Percentiles rank a stretch among this genome's conserved stretches.
phyloP scores from a whole-genome alignment of 2,329 filamentous ascomycete species.

The Colletotrichum endophyticum region DNA sequence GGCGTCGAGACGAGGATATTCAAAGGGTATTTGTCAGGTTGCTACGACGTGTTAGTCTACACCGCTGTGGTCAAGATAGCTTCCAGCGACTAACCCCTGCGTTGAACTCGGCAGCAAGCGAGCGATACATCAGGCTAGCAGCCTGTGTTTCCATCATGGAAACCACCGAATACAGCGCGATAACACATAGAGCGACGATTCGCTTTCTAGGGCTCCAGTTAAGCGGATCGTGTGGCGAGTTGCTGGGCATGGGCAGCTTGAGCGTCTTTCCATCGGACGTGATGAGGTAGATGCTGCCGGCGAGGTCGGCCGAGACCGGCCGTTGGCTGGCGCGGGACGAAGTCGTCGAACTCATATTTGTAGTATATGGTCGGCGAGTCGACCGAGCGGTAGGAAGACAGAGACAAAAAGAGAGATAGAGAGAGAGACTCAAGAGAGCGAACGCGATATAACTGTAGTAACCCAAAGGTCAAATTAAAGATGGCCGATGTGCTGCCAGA shows the following conservation, averaged over 20 bases:
- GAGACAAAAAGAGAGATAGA: background rate
- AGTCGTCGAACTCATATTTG: background rate
- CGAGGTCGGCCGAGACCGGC: constrained; percentile 18
- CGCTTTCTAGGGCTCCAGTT: constrained; percentile 28
- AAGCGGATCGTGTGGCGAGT: constrained; percentile 31
- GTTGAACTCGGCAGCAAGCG: constrained; percentile 25
- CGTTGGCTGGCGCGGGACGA: background rate
- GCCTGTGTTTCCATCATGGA: constrained; percentile 26
- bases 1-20: constrained; percentile 11
- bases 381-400: background rate
- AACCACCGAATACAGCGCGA: constrained; percentile 24
- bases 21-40: background rate
- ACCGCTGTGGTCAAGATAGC: background rate
- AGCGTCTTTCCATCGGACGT: constrained; percentile 32
- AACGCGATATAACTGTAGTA: background rate
- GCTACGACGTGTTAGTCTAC: constrained; percentile 10
- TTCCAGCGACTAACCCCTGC: constrained; percentile 13
- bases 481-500: constrained; percentile 10
- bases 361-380: background rate
- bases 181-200: constrained; percentile 16
- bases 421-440: background rate
- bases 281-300: constrained; percentile 35
- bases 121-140: constrained; percentile 24
- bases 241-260: constrained; percentile 35
- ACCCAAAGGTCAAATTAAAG: background rate